Base-by-base conservation (phyloP, 2,329 filamentous ascomycete species). In the Sporothrix pseudoabietina region DNA sequence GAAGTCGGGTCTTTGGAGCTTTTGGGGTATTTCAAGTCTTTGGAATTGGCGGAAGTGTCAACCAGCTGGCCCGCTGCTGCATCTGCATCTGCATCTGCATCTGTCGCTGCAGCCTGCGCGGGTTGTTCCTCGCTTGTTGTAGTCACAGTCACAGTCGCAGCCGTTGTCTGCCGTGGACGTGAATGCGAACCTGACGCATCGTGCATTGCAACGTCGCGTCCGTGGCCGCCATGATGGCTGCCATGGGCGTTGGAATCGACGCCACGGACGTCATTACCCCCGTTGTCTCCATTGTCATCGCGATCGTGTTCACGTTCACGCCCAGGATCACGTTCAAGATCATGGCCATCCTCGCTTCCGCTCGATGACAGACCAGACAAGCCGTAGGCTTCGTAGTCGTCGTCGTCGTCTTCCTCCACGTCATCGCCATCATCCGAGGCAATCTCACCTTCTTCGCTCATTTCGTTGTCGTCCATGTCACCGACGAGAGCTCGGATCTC, bases 391-490 rank as follows among this genome's bases (percentile, higher is more conserved):
- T 75, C 75, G 55, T 66, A 66, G 61, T 26, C 61, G 16, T 66
- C n/a, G 14, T 54, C 47, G 5, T 39, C 9, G 52, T 52, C 49
- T 3, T 74, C 65, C 7, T 52, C 30, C 3, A 74, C 44, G 7
- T 69, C 41, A 1, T 39, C 63, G 7, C 59, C 71, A 9, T 71
- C 75, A 68, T 75, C 75, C 7, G 76, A 66, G 14, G 68, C 76
- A 16, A 77, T 72, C 73, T 77, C 76, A 63, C 76, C 76, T 69
- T 77, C 76, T 22, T 77, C 76, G 74, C 76, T 77, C 72, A 75
- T 59, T 69, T 75, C 75, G 10, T 49, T 49, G 44, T 47, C 74
- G 22, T 69, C 32, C 14, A 71, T 61, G 63, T 69, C 63, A 39
- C 72, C 72, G 3, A 61, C 66, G 16, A 77, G 71, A 1, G 71